Conservation (phyloP, 1,284 basidiomycete species). For the Boletus subluridellus region DNA sequence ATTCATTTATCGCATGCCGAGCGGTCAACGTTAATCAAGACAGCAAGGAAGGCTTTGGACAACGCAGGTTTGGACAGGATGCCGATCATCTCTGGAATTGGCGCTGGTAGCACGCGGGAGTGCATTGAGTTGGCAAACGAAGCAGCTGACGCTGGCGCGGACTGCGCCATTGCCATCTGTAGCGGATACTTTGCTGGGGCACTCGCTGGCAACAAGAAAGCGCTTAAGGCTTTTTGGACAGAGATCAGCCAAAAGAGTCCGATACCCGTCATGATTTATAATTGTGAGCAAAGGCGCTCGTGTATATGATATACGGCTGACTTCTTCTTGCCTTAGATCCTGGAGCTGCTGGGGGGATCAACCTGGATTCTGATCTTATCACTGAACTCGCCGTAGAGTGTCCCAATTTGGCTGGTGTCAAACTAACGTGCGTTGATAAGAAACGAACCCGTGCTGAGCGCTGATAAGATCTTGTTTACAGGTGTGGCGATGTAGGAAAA, state of each 20-base stretch:
- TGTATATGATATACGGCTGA: not conserved
- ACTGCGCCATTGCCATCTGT: conserved; percentile 79
- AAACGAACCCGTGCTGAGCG: not conserved
- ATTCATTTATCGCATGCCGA: conserved; percentile 76
- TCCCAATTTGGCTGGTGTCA: conserved; percentile 78
- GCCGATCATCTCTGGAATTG: conserved; percentile 81
- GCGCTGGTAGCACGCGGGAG: conserved; percentile 76
- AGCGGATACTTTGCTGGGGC: conserved; percentile 85
- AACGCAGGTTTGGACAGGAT: conserved; percentile 54
- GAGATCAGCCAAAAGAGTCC: conserved; percentile 76
- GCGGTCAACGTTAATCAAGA: conserved; percentile 63
- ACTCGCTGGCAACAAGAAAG: conserved; percentile 55
- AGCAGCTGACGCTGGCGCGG: conserved; percentile 79
- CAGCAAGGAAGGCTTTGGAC: conserved; percentile 73
- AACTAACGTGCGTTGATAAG: conserved; percentile 68
- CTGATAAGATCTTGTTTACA: conserved; percentile 29
- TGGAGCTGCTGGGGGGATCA: conserved; percentile 78
- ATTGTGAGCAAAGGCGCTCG: conserved; percentile 55
- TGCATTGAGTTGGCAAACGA: conserved; percentile 70
- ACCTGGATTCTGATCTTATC: conserved; percentile 84
- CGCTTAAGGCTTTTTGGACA: conserved; percentile 75
- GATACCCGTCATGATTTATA: conserved; percentile 87
- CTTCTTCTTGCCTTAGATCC: conserved; percentile 51
- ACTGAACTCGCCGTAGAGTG: conserved; percentile 71
- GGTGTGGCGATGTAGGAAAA: conserved; percentile 89